Base-by-base conservation (phyloP, 2,329 filamentous ascomycete species). In the Colletotrichum acutatum region DNA sequence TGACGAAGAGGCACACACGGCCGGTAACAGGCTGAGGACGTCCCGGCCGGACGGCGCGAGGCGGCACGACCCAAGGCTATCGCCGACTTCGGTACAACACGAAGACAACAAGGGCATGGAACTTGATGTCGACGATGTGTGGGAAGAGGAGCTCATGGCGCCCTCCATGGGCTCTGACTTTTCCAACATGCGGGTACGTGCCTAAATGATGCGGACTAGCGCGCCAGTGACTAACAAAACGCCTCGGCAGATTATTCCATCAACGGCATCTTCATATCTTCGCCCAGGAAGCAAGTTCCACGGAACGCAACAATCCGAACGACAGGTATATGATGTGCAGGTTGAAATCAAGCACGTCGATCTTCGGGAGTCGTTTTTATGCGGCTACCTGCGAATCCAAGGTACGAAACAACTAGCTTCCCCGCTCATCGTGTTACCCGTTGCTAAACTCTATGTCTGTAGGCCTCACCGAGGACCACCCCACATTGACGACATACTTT, bases 311-410 rank as follows among this genome's bases (percentile, higher is more conserved):
- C 93, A 96, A 80, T 98, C 96, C 3, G 96, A 98, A 80, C 91
- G 94, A 72, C 95, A 98, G 80, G 90, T 94, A 11, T 99, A 99
- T 81, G 95, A 98, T 75, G 97, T 99, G 1, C 94, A 98, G 79
- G 97, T 99, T 2, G 95, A 98, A 80, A 95, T 99, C 77, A 98
- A 98, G 83, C 93, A 98, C 83, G 95, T 98, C 57, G 95, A 98
- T 80, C 93, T 98, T 89, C 90, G 92, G 68, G 95, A 98, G 81
- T 98, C 95, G 6, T 98, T 96, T 78, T 87, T 99, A 7, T 98
- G 96, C 80, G 97, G 97, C 61, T 98, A 98, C 82, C 86, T 99
- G 76, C 93, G 94, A 77, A 99, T 99, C 76, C 94, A 98, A 92
- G 96, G 96, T 95, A 79, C 71, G 85, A 11, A 37, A 24, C 28